Conservation (phyloP, 2,329 filamentous ascomycete genomes). For the Thielaviopsis punctulata region DNA sequence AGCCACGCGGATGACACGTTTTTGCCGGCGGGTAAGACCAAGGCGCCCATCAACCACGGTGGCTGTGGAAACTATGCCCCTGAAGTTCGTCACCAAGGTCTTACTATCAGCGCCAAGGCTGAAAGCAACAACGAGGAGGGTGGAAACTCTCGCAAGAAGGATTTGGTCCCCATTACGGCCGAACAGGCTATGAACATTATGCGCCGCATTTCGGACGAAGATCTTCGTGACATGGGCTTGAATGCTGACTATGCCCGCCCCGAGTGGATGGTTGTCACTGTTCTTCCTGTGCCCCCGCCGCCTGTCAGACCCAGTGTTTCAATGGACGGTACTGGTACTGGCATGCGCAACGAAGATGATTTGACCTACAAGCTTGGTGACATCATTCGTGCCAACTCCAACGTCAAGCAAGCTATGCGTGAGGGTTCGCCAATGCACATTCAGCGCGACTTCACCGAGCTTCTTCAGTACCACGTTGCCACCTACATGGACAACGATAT, state of each 20-base stretch:
- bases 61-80: slow-evolving; percentile 89
- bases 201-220: slow-evolving; percentile 63
- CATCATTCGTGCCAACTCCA: slow-evolving; percentile 93
- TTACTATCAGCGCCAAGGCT: slow-evolving; percentile 52
- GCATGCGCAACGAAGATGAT: slow-evolving; percentile 92
- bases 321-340: slow-evolving; percentile 83
- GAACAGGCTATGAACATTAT: slow-evolving; percentile 76
- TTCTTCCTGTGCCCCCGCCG: slow-evolving; percentile 85
- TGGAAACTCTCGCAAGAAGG: slow-evolving; percentile 39
- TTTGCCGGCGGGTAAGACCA: slow-evolving; percentile 38
- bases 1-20: slow-evolving; percentile 54
- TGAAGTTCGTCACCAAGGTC: slow-evolving; percentile 67
- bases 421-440: slow-evolving; percentile 89
- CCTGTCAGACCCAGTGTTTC: slow-evolving; percentile 94
- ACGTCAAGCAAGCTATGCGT: slow-evolving; percentile 76
- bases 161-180: slow-evolving; percentile 69
- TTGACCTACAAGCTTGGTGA: slow-evolving; percentile 98
- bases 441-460: slow-evolving; percentile 71
- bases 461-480: slow-evolving; percentile 94
- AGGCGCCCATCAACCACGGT: slow-evolving; percentile 47
- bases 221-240: slow-evolving; percentile 73
- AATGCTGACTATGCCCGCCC: slow-evolving; percentile 90
- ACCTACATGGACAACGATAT: slow-evolving; percentile 99
- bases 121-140: slow-evolving; percentile 43
- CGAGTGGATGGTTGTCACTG: slow-evolving; percentile 96